These are phyloP conservation scores for Cyclanthera cordifolia DNA, from an alignment of 306 rosid genomes.

Conservation along the genomic window DNA sequence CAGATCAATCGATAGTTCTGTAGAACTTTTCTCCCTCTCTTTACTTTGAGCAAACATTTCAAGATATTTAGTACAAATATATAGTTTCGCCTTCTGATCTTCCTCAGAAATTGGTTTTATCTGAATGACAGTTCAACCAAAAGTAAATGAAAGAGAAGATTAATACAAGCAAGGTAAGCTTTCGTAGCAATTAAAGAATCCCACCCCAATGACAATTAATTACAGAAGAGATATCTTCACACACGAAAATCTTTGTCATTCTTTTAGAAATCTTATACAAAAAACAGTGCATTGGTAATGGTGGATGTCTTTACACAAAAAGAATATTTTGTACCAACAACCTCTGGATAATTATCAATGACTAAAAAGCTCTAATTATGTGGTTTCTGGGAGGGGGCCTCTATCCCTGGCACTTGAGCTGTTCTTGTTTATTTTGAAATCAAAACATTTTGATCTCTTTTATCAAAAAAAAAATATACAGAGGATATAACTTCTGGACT, in stretches of 20 bases:
- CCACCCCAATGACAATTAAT: not conserved
- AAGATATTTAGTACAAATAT: conserved; percentile 74
- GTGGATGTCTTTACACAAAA: not conserved
- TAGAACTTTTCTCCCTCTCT: conserved; percentile 59
- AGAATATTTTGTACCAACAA: not conserved
- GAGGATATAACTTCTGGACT: not conserved
- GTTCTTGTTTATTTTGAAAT: not conserved
- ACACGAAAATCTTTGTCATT: not conserved
- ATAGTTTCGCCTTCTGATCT: conserved; percentile 65
- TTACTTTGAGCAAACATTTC: conserved; percentile 78
- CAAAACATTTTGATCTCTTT: not conserved
- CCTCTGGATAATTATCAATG: not conserved
- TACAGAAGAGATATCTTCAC: not conserved
- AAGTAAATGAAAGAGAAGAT: not conserved
- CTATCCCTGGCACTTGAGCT: not conserved
- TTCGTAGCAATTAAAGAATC: not conserved
- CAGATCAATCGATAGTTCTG: conserved; percentile 62
- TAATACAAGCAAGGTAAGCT: not conserved
- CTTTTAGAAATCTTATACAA: not conserved
- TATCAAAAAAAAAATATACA: too few species aligned
- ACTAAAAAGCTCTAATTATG: not conserved
- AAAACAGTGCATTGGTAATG: not conserved
- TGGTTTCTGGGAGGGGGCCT: not conserved
- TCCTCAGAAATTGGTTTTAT: conserved; percentile 51
- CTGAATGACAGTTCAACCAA: conserved; percentile 28